These are phyloP conservation scores for Euphrasia confusa DNA, from an alignment of 257 asterid species.

Conservation along the genomic window DNA sequence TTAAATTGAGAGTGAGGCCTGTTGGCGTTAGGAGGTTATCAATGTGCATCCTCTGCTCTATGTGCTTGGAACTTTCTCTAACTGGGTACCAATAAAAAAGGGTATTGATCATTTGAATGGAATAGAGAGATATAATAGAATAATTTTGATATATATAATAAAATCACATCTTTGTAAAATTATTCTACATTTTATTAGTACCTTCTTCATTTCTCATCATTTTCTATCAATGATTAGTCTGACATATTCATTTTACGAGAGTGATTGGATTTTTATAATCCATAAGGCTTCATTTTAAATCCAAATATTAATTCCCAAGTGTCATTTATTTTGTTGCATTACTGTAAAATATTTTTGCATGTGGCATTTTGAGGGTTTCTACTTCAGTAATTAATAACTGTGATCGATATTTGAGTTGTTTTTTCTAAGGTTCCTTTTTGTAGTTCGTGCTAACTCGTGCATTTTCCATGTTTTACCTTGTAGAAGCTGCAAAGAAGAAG, in stretches of 20 bases:
- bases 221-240: neutral
- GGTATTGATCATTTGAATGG: neutral
- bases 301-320: neutral
- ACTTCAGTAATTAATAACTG: neutral
- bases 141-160: neutral
- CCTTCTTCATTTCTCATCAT: neutral
- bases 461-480: conserved; percentile 27
- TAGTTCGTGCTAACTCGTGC: conserved; percentile 19
- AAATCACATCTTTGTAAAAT: no score
- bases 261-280: neutral
- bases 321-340: neutral
- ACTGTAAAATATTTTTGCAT: neutral
- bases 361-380: neutral
- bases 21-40: neutral
- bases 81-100: neutral
- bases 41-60: neutral
- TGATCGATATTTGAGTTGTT: neutral
- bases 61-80: neutral
- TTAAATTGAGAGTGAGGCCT: neutral
- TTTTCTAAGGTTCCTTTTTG: conserved; percentile 11
- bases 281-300: neutral
- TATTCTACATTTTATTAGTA: neutral
- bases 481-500: conserved; percentile 88
- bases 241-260: neutral
- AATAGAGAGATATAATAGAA: neutral